Percentiles rank a stretch among this genome's conserved stretches.
These are phyloP conservation scores for Arabidopsis thaliana DNA, from an alignment of 345 rosid genomes.

Conservation along the genomic window TAIR10.1 NC_003070.9:23955501-23956000, in stretches of 20 bases:
- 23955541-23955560: not conserved
- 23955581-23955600: not conserved
- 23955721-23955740: not conserved
- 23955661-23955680: not conserved
- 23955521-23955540: not conserved
- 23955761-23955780: not conserved
- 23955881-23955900: constrained; percentile 86
- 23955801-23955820: not conserved
- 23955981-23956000: constrained; percentile 74
- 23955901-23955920: constrained; percentile 94
- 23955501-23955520: not conserved
- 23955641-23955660: not conserved
- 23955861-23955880: constrained; percentile 98
- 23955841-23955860: constrained; percentile 85
- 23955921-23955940: constrained; percentile 76
- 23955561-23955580: constrained; percentile 9
- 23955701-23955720: constrained; percentile 2
- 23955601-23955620: not conserved
- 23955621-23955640: not conserved
- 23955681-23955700: not conserved
- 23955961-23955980: constrained; percentile 56
- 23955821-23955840: constrained; percentile 99
- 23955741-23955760: not conserved
- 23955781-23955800: not conserved
- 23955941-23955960: constrained; percentile 56